These are phyloP conservation scores for Saturnispora hagleri DNA, from an alignment of 805 yeast species.

Conservation along the genomic window DNA sequence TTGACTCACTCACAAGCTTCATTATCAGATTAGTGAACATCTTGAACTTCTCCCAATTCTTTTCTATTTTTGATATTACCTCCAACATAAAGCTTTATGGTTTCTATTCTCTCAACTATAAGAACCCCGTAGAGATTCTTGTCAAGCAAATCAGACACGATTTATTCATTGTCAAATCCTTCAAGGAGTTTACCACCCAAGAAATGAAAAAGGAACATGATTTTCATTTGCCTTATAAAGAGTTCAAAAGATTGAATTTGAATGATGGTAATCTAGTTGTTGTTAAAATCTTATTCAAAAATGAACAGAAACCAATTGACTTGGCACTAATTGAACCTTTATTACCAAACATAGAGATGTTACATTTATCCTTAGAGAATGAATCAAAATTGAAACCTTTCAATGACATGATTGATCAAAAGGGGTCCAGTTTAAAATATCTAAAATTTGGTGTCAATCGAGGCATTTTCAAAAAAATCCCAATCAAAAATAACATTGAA, in stretches of 20 bases:
- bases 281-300: slow-evolving; percentile 24
- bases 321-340: slow-evolving; percentile 20
- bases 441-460: slow-evolving; percentile 26
- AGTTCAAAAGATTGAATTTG: slow-evolving; percentile 22
- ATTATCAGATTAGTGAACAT: slow-evolving; percentile 18
- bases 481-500: slow-evolving; percentile 19
- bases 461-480: slow-evolving; percentile 22
- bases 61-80: slow-evolving; percentile 25
- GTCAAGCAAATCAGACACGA: slow-evolving; percentile 26
- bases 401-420: slow-evolving; percentile 21
- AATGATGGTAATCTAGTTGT: slow-evolving; percentile 25
- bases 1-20: slow-evolving; percentile 18
- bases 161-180: slow-evolving; percentile 24
- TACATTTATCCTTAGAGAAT: slow-evolving; percentile 24
- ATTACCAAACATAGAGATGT: slow-evolving; percentile 19
- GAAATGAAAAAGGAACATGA: slow-evolving; percentile 27
- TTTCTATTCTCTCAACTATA: slow-evolving; percentile 20
- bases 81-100: slow-evolving; percentile 26
- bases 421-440: slow-evolving; percentile 18
- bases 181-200: slow-evolving; percentile 23
- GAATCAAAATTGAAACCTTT: slow-evolving; percentile 24
- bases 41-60: slow-evolving; percentile 20
- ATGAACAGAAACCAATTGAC: slow-evolving; percentile 26
- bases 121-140: slow-evolving; percentile 24
- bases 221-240: slow-evolving; percentile 26